These are phyloP conservation scores for Oryza meyeriana DNA, from an alignment of 176 grass and related monocot genomes.

Conservation along the genomic window DNA sequence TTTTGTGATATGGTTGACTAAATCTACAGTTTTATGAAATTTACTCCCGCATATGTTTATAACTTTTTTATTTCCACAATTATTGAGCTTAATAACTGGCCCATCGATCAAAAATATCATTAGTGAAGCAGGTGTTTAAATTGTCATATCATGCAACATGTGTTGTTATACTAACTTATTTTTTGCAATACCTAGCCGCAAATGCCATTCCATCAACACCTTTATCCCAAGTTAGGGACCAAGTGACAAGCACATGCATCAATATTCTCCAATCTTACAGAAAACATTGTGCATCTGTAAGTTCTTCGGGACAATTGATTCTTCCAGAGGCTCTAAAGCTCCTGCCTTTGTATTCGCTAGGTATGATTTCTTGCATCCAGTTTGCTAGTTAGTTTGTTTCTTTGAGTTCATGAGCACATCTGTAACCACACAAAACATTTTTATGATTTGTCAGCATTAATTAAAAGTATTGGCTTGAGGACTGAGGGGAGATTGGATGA, in stretches of 20 bases:
- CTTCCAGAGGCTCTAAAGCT: conserved; percentile 88
- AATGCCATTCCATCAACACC: conserved; percentile 50
- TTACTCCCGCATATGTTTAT: neutral
- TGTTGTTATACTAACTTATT: conserved; percentile 17
- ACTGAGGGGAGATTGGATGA: conserved; percentile 84
- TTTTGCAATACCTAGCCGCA: conserved; percentile 48
- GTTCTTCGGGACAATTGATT: conserved; percentile 82
- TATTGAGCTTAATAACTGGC: neutral
- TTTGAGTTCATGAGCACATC: neutral
- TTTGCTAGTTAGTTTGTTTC: neutral
- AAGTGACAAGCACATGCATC: conserved; percentile 69
- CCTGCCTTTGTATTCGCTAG: conserved; percentile 79
- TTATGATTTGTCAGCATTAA: conserved; percentile 46
- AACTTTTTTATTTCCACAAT: neutral
- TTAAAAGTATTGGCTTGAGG: conserved; percentile 69
- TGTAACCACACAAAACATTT: neutral
- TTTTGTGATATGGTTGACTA: no score
- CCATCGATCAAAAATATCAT: neutral
- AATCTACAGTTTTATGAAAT: neutral
- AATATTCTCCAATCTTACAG: conserved; percentile 84
- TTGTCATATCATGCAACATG: neutral
- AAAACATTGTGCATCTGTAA: conserved; percentile 78
- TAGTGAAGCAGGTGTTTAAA: neutral
- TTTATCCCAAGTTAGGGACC: conserved; percentile 62
- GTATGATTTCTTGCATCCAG: conserved; percentile 38